phyloP scores from a whole-genome alignment of 73 alveolate genomes.

The Tetrahymena malaccensis region DNA sequence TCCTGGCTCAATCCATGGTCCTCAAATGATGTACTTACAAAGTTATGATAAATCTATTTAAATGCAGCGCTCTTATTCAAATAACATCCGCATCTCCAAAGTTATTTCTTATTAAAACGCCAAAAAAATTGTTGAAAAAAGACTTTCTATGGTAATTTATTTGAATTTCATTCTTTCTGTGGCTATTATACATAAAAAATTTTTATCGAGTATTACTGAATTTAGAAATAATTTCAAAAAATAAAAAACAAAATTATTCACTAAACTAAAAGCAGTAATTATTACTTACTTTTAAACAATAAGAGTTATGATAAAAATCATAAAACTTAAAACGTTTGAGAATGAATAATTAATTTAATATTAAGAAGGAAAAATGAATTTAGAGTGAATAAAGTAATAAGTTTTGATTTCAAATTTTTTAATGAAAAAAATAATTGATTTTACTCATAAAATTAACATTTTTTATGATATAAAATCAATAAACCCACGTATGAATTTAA shows the following conservation, averaged over 20 bases:
- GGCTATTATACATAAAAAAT: neutral
- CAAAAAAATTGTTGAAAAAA: neutral
- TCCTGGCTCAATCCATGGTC: constrained; percentile 85
- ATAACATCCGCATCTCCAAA: neutral
- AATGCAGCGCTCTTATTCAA: neutral
- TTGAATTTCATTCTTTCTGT: neutral
- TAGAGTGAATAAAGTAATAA: too few relatives aligned
- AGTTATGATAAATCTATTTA: neutral
- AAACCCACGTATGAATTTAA: too few relatives aligned
- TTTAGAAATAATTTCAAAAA: neutral
- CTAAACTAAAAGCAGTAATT: neutral
- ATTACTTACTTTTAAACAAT: neutral
- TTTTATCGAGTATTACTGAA: neutral
- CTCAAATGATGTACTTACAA: constrained; percentile 60
- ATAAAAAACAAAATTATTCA: too few relatives aligned
- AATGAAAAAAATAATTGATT: too few relatives aligned
- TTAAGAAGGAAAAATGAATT: too few relatives aligned
- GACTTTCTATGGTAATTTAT: neutral
- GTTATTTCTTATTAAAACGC: neutral
- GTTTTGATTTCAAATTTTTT: too few relatives aligned
- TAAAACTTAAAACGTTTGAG: too few relatives aligned
- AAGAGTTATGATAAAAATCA: too few relatives aligned
- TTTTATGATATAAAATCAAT: too few relatives aligned
- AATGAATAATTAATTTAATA: too few relatives aligned
- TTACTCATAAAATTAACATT: too few relatives aligned